Base-by-base conservation (phyloP, 2,329 filamentous ascomycete species). In the Endocalyx cinctus region DNA sequence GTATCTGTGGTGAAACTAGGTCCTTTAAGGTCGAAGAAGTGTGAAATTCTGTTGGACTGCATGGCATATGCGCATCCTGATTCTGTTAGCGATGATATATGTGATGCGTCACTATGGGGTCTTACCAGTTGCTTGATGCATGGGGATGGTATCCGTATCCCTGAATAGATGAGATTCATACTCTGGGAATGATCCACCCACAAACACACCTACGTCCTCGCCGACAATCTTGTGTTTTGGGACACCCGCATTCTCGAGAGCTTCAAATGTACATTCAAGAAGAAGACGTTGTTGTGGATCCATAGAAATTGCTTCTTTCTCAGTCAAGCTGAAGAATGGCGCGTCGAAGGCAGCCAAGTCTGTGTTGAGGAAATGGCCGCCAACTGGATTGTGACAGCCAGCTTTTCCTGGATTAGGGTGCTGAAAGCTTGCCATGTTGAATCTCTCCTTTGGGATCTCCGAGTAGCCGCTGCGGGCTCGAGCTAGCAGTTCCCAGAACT, bases 261-360 rank as follows among this genome's bases (percentile, higher is more conserved):
- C 69, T 47, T 77, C 72, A 38, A 70, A 76, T 1, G 69, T 66
- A 38, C 67, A 71, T 47, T 77, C 71, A 2, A 75, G 57, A 6
- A 73, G 57, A 14, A 72, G 55, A 2, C 72, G 60, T 37, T 75
- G 70, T 39, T 75, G 71, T 1, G 72, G 72, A 30, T 77, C 72
- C 66, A 75, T 70, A 1, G 68, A 66, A 18, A 52, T 54, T 5
- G 44, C 70, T 48, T 74, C 68, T 40, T 69, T 66, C 39, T 66
- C 60, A 1, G 69, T 70, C n/a, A 73, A 53, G 27, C 64, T 63
- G 47, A 75, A 75, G 45, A 74, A 74, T 0, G 67, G 64, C 1
- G 70, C 69, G 31, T 74, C 70, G 35, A 74, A 74, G 4, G 57
- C 55, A 6, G 59, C 55, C 17, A 69, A 53, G 35, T 74, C 69